Conservation (phyloP, 1,139 yeast species). For the Pichia sp. region DNA sequence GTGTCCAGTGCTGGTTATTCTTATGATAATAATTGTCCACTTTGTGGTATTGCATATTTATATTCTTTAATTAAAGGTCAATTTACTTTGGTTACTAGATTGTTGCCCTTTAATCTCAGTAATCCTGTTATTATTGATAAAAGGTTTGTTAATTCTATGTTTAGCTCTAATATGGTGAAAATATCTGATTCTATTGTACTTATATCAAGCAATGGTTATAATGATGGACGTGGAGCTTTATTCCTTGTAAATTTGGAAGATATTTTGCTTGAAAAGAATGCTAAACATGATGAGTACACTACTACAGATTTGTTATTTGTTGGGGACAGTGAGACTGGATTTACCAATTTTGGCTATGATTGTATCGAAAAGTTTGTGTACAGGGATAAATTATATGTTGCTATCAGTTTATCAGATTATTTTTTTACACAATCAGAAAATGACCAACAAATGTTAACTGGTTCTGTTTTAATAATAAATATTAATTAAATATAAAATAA, state of each 20-base stretch:
- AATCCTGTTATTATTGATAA: background rate
- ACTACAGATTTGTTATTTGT: conserved; percentile 16
- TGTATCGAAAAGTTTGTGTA: conserved; percentile 27
- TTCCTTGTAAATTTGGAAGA: conserved; percentile 34
- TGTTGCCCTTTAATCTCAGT: conserved; percentile 12
- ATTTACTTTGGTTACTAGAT: conserved; percentile 14
- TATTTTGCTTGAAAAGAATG: conserved; percentile 16
- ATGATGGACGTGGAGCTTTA: conserved; percentile 39
- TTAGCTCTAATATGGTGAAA: conserved; percentile 20
- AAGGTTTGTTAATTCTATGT: conserved; percentile 13
- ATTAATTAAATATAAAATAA: background rate
- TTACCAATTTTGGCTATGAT: conserved; percentile 37
- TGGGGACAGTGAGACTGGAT: conserved; percentile 29
- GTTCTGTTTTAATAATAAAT: conserved; percentile 1
- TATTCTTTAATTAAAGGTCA: conserved; percentile 21
- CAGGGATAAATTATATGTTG: conserved; percentile 25
- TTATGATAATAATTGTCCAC: conserved; percentile 20
- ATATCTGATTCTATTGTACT: conserved; percentile 10
- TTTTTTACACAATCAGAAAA: background rate
- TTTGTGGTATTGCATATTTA: conserved; percentile 37
- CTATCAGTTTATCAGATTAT: conserved; percentile 43
- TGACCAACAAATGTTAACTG: background rate
- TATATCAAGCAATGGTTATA: conserved; percentile 24
- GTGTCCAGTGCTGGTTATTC: conserved; percentile 25
- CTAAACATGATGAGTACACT: conserved; percentile 5